A percentile compares a stretch with the other conserved stretches of the same genome.
These are phyloP conservation scores for Cyclostephanos invisitatus DNA, from an alignment of 108 stramenopile species.

Conservation along the genomic window DNA sequence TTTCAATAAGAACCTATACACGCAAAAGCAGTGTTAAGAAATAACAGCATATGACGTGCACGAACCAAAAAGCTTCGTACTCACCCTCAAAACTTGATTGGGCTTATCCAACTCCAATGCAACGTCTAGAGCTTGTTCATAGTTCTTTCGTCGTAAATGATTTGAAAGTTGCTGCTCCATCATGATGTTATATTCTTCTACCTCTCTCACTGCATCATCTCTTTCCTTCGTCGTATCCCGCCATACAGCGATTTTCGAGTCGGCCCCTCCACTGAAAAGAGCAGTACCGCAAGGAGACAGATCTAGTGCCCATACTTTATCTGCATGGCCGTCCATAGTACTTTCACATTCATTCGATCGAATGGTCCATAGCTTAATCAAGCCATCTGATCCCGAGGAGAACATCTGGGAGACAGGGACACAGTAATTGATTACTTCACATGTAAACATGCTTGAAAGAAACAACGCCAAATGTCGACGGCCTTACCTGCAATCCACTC, in stretches of 20 bases:
- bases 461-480: neutral
- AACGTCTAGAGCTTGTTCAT: constrained; percentile 79
- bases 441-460: neutral
- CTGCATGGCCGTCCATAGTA: constrained; percentile 89
- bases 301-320: constrained; percentile 96
- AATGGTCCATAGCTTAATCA: constrained; percentile 95
- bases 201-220: constrained; percentile 66
- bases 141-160: constrained; percentile 88
- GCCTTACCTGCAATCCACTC: constrained; percentile 64
- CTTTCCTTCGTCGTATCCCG: constrained; percentile 85
- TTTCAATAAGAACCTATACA: constrained; percentile 59
- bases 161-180: constrained; percentile 87
- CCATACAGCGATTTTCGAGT: constrained; percentile 92
- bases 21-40: constrained; percentile 15
- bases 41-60: constrained; percentile 9
- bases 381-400: constrained; percentile 92
- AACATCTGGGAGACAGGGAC: constrained; percentile 62
- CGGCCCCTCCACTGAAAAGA: constrained; percentile 89
- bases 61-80: neutral
- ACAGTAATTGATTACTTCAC: constrained; percentile 4
- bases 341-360: constrained; percentile 93
- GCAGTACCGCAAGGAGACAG: constrained; percentile 59
- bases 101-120: constrained; percentile 86
- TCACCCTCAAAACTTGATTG: constrained; percentile 69
- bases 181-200: constrained; percentile 74